Evolutionary conservation across 352 stramenopile genomes (phyloP), one percentile per base, ranked within the genome.

Genomic region (Aphanomyces invadans): DNA sequence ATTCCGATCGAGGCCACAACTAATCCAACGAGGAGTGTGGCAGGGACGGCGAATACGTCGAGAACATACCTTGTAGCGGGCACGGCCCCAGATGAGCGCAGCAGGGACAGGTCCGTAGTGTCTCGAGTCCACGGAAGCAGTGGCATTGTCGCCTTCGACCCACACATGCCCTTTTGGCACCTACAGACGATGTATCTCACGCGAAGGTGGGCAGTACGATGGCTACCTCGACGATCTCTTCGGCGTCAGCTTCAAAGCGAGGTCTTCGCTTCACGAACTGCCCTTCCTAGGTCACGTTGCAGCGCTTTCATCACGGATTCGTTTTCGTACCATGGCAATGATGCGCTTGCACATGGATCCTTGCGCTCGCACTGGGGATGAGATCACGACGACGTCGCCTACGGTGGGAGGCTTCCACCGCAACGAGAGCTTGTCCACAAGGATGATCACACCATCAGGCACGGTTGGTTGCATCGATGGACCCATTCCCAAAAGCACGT

Each of bases 81-180:
- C 81, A 10, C 90, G 77, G 5, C 92, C 93, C 21, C 89, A 74
- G 17, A 98, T 71, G 4, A 98, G 73, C 23, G 90, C 85, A 0
- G 76, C 73, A 9, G 95, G 95, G 5, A 99, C 77, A 10, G 96
- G 78, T 2, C 96, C 96, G 62, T 97, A 98, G 71, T 96, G 81
- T 5, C 96, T 81, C 62, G 92, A 98, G 80, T 99, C 96, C 0
- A 87, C 87, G 7, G 90, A 98, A 71, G 96, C 92, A 44, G 80
- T 84, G 5, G 89, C 68, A 75, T 99, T 99, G 76, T 99, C 96
- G 39, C 96, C 96, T 80, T 98, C 93, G 4, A 99, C 73, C 96
- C 96, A 99, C 32, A 98, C 74, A 70, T 98, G 92, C 55, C 95
- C 92, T 63, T 96, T 88, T 4, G 95, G 95, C 21, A 99, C 76